Base-by-base conservation (phyloP, 1,284 basidiomycete species). In the Fomitopsis palustris region DNA sequence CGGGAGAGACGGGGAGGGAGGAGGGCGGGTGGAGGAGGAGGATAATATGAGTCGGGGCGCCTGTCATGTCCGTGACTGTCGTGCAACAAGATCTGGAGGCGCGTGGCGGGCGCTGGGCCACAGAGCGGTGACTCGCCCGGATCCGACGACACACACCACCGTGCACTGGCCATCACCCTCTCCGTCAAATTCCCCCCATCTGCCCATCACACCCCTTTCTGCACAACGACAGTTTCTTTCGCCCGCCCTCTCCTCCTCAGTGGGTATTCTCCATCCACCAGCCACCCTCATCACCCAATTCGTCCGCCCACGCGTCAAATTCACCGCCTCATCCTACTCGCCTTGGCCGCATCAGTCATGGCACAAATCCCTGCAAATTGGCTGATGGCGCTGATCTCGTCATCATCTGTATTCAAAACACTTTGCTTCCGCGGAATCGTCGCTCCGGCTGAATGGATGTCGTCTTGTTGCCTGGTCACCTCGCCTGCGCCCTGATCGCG, bases 131-230 rank as follows among this genome's bases (percentile, higher is more conserved):
- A 59, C 58, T 59, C 54, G 53, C 41, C 58, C 58, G 58, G 58
- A 55, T 55, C 58, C 58, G 58, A 59, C 43, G 17, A 52, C 56
- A 52, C 49, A 52, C 49, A 41, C 45, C 35, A 39, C n/a, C n/a
- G n/a, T 35, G 49, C 39, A 49, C 38, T 39, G 51, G n/a, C 51
- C 57, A 59, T 59, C 41, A 47, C 39, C 33, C 56, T 42, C 38
- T 45, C 57, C 53, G 45, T 39, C 58, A 59, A 59, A 59, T 59
- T 59, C 58, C n/a, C n/a, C n/a, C n/a, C 53, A 49, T 41, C 42
- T 41, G 51, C 49, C 37, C 56, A 56, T 56, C 49, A 52, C 31
- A 33, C 12, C 12, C 23, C 43, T 17, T 33, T 33, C 19, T 38
- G 7, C n/a, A n/a, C n/a, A n/a, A n/a, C 54, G 37, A 53, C 56